Base-by-base conservation (phyloP, 1,284 basidiomycete genomes). In the Pulveroboletus sp. region DNA sequence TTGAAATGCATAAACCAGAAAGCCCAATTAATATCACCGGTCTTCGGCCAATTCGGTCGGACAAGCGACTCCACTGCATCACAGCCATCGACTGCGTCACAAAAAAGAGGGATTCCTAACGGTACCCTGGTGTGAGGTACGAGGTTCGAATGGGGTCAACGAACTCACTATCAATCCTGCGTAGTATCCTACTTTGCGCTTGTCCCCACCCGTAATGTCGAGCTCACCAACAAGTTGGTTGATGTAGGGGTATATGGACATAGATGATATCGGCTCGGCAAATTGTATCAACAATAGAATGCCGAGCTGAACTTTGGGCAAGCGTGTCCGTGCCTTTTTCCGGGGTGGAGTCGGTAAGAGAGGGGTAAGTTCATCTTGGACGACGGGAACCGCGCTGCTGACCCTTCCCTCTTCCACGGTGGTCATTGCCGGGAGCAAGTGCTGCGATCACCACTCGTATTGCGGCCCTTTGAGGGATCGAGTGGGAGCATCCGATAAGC, bases 91-190 rank as follows among this genome's bases (percentile, higher is more conserved):
- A 86, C 72, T 89, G 84, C 7, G 86, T 82, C 39, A 86, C 74
- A 61, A 85, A 89, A 74, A 90, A 90, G 28, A 88, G 72, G 10
- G 86, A 89, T 80, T 89, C 82, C 87, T 89, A 45, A 39, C n/a
- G 17, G 6, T 8, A 26, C 1, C 5, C 15, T 5, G 17, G 15
- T 4, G 20, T 56, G 20, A 9, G 24, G 14, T 2, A 20, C 11
- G 20, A 2, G 4, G 2, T 12, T 35, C 8, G 40, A 18, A 39
- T 9, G 36, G 22, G 22, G 22, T 12, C 12, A 17, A 36, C 4
- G 5, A 22, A 65, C 66, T 17, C 44, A 69, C 64, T 43, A 70
- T 62, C 14, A 67, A 17, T n/a, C 66, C 66, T 2, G 65, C 63
- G 5, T 68, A 70, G 49, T 71, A 68, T 15, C 69, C 69, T 20